Conservation (phyloP, 345 rosid species). For the Camelina laxa region DNA sequence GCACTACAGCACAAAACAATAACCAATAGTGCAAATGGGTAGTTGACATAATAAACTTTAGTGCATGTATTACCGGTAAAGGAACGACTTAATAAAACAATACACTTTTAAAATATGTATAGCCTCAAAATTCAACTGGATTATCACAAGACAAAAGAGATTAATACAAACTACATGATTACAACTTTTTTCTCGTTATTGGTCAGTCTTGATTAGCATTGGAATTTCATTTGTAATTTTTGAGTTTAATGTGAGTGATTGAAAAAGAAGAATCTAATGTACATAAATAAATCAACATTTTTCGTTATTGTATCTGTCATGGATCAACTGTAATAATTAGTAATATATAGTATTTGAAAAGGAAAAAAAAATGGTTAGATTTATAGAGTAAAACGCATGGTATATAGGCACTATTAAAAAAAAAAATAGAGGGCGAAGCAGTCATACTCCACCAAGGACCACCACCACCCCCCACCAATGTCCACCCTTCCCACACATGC, state of each 20-base stretch:
- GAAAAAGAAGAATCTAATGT: background rate
- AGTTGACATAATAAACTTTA: background rate
- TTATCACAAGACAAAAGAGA: background rate
- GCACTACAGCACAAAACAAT: background rate
- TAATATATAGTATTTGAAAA: background rate
- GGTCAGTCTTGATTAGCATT: background rate
- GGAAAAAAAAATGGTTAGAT: background rate
- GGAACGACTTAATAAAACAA: too few species aligned
- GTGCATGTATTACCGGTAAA: background rate
- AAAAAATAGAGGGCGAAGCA: constrained; percentile 31
- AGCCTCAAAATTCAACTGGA: too few species aligned
- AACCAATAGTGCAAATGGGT: background rate
- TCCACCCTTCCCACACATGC: constrained; percentile 39
- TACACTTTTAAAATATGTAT: too few species aligned
- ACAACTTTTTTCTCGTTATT: background rate
- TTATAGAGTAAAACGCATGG: constrained; percentile 38
- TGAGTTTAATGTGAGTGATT: background rate
- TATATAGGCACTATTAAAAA: constrained; percentile 28
- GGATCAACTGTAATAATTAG: constrained; percentile 3
- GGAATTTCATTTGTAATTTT: background rate
- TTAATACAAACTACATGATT: background rate
- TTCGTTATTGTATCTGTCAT: background rate
- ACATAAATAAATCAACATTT: background rate
- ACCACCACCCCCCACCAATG: constrained; percentile 38
- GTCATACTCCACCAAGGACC: constrained; percentile 38